Base-by-base conservation (phyloP, 495 filamentous ascomycete species). In the Podospora conica region DNA sequence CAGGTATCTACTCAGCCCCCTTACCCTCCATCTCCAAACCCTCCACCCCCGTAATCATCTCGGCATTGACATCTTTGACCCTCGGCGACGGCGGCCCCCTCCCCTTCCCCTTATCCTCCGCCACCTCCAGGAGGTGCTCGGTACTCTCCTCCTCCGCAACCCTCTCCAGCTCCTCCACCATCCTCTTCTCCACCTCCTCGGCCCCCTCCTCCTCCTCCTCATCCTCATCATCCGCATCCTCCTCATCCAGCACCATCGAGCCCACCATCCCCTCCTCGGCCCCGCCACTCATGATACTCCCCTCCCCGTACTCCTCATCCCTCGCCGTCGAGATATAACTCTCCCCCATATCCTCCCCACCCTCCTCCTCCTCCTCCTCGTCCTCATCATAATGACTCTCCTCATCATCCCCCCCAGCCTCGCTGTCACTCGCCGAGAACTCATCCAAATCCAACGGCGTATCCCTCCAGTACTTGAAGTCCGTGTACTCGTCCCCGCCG, bases 391-490 rank as follows among this genome's bases (percentile, higher is more conserved):
- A 69, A 40, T 71, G 60, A 23, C 65, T 67, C 9, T 79, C 80
- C 18, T 84, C 82, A 28, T 87, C 81, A 9, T 78, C 81, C 7
- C 81, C 80, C 1, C 81, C 86, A 10, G n/a, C n/a, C n/a, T n/a
- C n/a, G n/a, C n/a, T n/a, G n/a, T 92, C 91, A 24, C 88, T 93
- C 23, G 86, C 86, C 9, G 88, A 90, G 71, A 95, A 92, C 62
- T 93, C 90, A 11, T 92, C 90, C 25, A 93, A 71, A 56, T 91
- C 88, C 23, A 88, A 80, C 11, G 89, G 87, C 9, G 83, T 81
- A 53, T 95, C 90, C 60, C 92, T 80, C 92, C 92, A 96, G 73
- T 91, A 96, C 31, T 85, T 90, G 71, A 96, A 96, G 72, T 96
- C 92, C 2, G 92, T 96, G 70, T 88, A 96, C 53, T 92, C 89